Evolutionary conservation across 2,329 filamentous ascomycete genomes (phyloP).

Genomic region (Colletotrichum costaricense): DNA sequence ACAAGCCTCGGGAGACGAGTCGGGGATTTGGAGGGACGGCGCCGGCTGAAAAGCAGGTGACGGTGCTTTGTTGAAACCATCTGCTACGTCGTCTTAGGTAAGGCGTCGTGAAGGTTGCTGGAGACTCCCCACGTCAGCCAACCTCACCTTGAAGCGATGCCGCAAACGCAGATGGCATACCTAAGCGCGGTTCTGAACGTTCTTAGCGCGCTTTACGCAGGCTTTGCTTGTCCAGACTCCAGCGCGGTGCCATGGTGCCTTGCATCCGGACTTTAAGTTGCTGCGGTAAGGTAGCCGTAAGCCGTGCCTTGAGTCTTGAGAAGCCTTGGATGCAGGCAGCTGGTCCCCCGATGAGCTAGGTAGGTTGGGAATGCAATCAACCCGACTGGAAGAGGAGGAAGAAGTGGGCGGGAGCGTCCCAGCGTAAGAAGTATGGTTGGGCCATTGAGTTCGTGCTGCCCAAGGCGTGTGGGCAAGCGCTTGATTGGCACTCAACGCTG

Average conservation of each 20-base stretch:
- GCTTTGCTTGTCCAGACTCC: constrained; percentile 2
- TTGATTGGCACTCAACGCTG: constrained; percentile 22
- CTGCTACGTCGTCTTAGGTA: constrained; percentile 10
- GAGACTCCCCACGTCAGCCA: background rate
- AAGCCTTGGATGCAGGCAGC: background rate
- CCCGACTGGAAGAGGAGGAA: constrained; percentile 25
- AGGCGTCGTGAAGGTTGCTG: background rate
- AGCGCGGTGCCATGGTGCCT: constrained; percentile 3
- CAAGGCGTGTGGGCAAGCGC: constrained; percentile 20
- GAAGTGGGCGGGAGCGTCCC: constrained; percentile 10
- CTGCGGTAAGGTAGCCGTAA: constrained; percentile 10
- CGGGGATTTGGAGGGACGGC: constrained; percentile 3
- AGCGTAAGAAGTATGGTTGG: constrained; percentile 19
- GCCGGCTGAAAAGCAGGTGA: background rate
- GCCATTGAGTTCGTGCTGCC: constrained; percentile 20
- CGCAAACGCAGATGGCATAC: background rate
- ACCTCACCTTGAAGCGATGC: background rate
- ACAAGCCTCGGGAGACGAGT: constrained; percentile 11
- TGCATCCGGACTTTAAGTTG: constrained; percentile 4
- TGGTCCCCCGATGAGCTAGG: background rate
- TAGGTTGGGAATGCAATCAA: constrained; percentile 27
- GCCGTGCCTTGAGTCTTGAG: constrained; percentile 1
- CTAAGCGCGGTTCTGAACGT: constrained; percentile 15
- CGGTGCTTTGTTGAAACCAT: background rate
- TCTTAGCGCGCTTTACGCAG: constrained; percentile 17